Evolutionary conservation across 352 stramenopile genomes (phyloP), one percentile per base, ranked within the genome.

Genomic region (Globisporangium perplexum): DNA sequence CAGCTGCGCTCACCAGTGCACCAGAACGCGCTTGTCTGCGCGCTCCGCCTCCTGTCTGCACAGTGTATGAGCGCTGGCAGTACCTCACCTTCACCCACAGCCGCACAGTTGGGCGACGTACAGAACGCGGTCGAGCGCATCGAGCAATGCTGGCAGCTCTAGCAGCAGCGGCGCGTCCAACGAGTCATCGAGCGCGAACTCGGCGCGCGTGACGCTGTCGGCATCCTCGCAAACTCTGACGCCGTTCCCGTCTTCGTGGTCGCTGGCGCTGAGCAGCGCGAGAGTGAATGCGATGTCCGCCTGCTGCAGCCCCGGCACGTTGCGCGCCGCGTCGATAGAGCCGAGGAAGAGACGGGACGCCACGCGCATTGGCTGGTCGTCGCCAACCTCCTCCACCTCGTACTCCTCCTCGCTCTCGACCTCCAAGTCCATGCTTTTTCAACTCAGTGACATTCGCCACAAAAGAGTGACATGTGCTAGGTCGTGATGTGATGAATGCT

Each of bases 1-100:
- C n/a, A n/a, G n/a, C n/a, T n/a, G 14, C 12, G 10, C 47, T 15
- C 53, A 91, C 81, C 81, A 91, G 64, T 91, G 81, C 47, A 91
- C 74, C 33, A 91, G 60, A 18, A 89, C 66, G 47, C 77, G 89
- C 67, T 61, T 70, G 43, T 70, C 66, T 1, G 53, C 39, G 3
- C 28, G 30, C 14, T 72, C 50, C 1, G 70, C 72, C n/a, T 69
- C 55, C 14, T 65, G 24, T 18, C 76, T 87, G 43, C 33, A 42
- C 4, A 58, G 3, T 17, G 31, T 2, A 11, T 4, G 31, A 12
- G 31, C 31, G 15, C 7, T 17, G 31, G 7, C 7, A 47, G 4
- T n/a, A n/a, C n/a, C n/a, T n/a, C 41, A 46, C 39, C n/a, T 12
- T 18, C 36, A 31, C 18, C 23, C 28, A 44, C 47, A 42, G 11